A percentile compares a stretch with the other conserved stretches of the same genome.
These are phyloP conservation scores for Porcisia hertigi DNA, from an alignment of 208 protist genomes.

Conservation along the genomic window DNA sequence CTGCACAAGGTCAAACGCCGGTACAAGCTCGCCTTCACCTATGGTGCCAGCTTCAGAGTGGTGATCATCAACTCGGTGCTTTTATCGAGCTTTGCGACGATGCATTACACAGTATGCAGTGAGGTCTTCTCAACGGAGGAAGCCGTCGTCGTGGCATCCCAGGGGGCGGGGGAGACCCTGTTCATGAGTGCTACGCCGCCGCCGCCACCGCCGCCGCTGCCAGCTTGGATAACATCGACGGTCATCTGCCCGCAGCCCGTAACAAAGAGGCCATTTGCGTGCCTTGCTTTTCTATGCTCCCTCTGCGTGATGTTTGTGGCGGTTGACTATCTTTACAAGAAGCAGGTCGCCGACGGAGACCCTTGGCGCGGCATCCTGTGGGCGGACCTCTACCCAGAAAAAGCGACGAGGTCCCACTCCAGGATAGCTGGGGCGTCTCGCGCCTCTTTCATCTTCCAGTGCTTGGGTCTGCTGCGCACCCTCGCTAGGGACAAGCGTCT, in stretches of 20 bases:
- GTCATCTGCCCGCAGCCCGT: constrained; percentile 24
- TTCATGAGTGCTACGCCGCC: neutral
- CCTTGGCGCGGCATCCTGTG: constrained; percentile 77
- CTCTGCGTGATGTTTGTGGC: constrained; percentile 54
- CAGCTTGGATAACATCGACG: neutral
- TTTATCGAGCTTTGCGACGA: constrained; percentile 53
- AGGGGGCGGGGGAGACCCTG: constrained; percentile 2
- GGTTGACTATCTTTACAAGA: constrained; percentile 78
- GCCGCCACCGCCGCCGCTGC: neutral
- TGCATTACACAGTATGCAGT: constrained; percentile 67
- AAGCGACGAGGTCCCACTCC: constrained; percentile 6
- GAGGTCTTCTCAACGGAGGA: constrained; percentile 32
- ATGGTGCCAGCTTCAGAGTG: constrained; percentile 48
- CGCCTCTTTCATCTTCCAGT: constrained; percentile 4
- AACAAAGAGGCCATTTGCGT: constrained; percentile 27
- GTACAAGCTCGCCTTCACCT: constrained; percentile 65
- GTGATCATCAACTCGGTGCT: constrained; percentile 78
- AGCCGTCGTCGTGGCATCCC: constrained; percentile 1
- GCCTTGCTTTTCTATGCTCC: constrained; percentile 39
- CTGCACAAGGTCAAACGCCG: constrained; percentile 77
- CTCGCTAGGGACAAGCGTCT: neutral
- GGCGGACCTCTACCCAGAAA: constrained; percentile 53
- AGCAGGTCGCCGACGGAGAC: constrained; percentile 43
- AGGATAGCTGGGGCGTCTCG: neutral
- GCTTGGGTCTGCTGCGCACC: constrained; percentile 7